Percentiles rank a stretch among this genome's conserved stretches.
These are phyloP conservation scores for Exidia glandulosa DNA, from an alignment of 768 basidiomycete species.

Conservation along the genomic window DNA sequence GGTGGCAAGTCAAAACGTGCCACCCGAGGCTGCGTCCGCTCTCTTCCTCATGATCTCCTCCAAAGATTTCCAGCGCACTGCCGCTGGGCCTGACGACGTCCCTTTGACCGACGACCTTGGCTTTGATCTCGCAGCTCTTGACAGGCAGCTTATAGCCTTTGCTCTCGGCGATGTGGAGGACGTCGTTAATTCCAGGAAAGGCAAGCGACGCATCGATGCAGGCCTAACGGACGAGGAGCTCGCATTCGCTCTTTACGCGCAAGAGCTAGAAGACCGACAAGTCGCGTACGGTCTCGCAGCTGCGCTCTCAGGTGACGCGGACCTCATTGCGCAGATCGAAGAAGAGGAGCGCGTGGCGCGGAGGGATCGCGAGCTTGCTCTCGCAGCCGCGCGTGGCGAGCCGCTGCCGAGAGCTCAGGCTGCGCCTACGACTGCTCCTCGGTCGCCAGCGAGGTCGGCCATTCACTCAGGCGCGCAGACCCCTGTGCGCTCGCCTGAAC, in stretches of 20 bases:
- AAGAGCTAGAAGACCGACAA: slow-evolving; percentile 25
- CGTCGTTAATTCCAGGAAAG: slow-evolving; percentile 17
- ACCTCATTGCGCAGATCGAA: slow-evolving; percentile 19
- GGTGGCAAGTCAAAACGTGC: background rate
- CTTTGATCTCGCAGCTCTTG: background rate
- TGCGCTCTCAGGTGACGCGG: slow-evolving; percentile 27
- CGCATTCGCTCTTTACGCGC: slow-evolving; percentile 32
- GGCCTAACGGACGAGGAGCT: slow-evolving; percentile 32
- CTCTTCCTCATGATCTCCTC: background rate
- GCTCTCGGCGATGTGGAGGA: slow-evolving; percentile 30
- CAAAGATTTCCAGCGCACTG: background rate
- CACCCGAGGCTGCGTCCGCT: background rate
- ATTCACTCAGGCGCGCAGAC: background rate
- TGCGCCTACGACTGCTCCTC: background rate
- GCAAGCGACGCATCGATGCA: slow-evolving; percentile 22
- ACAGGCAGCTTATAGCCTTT: background rate
- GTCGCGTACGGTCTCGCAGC: slow-evolving; percentile 33
- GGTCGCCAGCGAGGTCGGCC: background rate
- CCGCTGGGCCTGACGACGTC: background rate
- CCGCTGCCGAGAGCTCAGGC: slow-evolving; percentile 3
- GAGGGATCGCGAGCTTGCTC: slow-evolving; percentile 33
- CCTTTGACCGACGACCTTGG: background rate
- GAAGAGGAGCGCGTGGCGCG: slow-evolving; percentile 26
- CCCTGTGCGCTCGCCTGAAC: too few relatives aligned
- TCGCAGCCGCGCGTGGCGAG: slow-evolving; percentile 22